Evolutionary conservation across 768 basidiomycete genomes (phyloP).

Genomic region (Daedalea quercina): DNA sequence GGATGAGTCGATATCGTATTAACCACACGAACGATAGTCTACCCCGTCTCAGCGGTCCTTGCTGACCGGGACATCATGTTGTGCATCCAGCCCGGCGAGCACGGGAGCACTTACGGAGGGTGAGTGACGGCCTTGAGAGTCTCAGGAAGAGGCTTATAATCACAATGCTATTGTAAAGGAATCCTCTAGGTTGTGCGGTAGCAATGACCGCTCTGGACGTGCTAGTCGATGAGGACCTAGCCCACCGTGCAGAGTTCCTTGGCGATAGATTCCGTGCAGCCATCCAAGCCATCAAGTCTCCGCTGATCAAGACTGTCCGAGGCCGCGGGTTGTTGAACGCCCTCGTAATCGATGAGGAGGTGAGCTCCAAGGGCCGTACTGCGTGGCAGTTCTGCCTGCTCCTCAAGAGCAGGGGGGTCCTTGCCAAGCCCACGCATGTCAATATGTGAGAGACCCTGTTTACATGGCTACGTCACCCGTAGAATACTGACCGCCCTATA

Average conservation of each 20-base stretch:
- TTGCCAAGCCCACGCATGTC: constrained; percentile 94
- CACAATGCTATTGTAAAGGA: constrained; percentile 36
- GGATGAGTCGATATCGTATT: neutral
- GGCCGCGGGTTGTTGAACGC: constrained; percentile 90
- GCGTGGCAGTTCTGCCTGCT: constrained; percentile 96
- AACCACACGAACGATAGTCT: constrained; percentile 44
- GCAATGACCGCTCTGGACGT: constrained; percentile 89
- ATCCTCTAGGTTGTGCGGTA: constrained; percentile 95
- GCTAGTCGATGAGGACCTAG: constrained; percentile 81
- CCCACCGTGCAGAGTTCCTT: constrained; percentile 69
- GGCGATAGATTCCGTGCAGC: constrained; percentile 76
- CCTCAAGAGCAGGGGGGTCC: constrained; percentile 82
- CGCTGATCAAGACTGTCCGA: constrained; percentile 72
- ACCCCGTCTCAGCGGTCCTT: constrained; percentile 94
- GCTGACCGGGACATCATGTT: constrained; percentile 91
- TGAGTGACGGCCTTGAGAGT: constrained; percentile 27
- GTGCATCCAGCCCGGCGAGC: constrained; percentile 91
- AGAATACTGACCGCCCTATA: constrained; percentile 23
- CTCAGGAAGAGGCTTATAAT: too few species aligned
- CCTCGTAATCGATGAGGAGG: constrained; percentile 82
- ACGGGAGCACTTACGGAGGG: constrained; percentile 96
- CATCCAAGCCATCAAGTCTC: constrained; percentile 53
- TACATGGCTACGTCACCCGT: neutral
- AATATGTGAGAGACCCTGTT: constrained; percentile 64
- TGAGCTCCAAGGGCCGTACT: constrained; percentile 68